Evolutionary conservation across 306 rosid species (phyloP).

Genomic region (Sesbania bispinosa): DNA sequence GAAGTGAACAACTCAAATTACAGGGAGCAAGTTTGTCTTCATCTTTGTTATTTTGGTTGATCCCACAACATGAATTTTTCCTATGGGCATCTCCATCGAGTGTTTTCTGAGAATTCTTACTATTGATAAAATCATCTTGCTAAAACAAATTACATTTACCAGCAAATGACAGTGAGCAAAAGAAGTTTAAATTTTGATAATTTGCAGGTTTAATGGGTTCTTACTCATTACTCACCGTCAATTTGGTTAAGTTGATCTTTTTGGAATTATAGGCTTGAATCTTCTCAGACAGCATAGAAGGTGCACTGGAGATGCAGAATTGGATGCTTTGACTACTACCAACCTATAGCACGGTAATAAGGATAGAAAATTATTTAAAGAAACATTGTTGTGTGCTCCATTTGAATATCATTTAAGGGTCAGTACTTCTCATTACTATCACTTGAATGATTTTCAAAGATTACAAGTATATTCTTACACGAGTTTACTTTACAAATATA

Average conservation of each 20-base stretch:
- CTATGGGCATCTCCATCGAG: conserved; percentile 34
- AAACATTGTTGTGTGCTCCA: background rate
- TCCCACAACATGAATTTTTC: conserved; percentile 15
- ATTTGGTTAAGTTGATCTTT: conserved; percentile 32
- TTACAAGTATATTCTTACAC: background rate
- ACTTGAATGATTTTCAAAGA: background rate
- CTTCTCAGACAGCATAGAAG: conserved; percentile 38
- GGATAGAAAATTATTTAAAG: too few species aligned
- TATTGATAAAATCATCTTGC: conserved; percentile 18
- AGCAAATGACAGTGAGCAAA: conserved; percentile 27
- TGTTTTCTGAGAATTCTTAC: conserved; percentile 32
- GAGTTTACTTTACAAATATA: background rate
- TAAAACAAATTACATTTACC: conserved; percentile 31
- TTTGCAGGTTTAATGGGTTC: conserved; percentile 24
- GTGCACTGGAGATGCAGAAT: conserved; percentile 33
- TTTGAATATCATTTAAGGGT: background rate
- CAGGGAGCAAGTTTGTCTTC: conserved; percentile 25
- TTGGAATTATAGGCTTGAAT: conserved; percentile 34
- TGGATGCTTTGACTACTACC: conserved; percentile 32
- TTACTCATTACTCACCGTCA: conserved; percentile 31
- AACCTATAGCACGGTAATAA: conserved; percentile 31
- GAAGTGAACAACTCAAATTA: conserved; percentile 31
- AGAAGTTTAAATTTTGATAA: conserved; percentile 20
- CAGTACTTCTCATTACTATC: background rate
- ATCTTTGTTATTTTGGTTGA: conserved; percentile 36